Base-by-base conservation (phyloP, 2,329 filamentous ascomycete genomes). In the Arthrobotrys conoides region DNA sequence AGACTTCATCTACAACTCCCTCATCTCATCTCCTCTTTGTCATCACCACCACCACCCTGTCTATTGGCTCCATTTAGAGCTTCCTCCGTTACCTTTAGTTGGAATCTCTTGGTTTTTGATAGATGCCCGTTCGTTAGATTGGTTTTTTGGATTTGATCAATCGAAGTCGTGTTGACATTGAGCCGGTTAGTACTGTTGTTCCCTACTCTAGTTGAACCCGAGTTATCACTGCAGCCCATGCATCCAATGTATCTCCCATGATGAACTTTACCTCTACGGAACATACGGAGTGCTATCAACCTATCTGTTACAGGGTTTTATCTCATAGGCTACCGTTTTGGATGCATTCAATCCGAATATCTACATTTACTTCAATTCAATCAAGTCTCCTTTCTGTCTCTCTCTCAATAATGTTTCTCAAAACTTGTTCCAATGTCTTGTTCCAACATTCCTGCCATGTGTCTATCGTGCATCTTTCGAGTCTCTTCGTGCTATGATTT, bases 51-150 rank as follows among this genome's bases (percentile, higher is more conserved):
- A 51, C 6, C 48, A 14, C 48, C n/a, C n/a, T 38, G 16, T 71
- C 36, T 27, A 64, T 57, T 24, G 33, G 30, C 36, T 49, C 46
- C 30, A 33, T 27, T 30, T 64, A 44, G 20, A 57, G 4, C 53
- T 6, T 57, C 38, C 22, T 24, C 12, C n/a, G n/a, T n/a, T n/a
- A n/a, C n/a, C n/a, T n/a, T n/a, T n/a, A n/a, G n/a, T n/a, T n/a
- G n/a, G n/a, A n/a, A n/a, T n/a, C 14, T 30, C 33, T 51, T 41
- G 38, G 22, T 46, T 46, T 66, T 65, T 57, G 57, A 41, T 36
- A 65, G 12, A 65, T 49, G 66, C 14, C 38, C 59, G 16, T 70
- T 76, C 72, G 14, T 70, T 76, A 18, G 24, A 48, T 44, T 24
- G 36, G 53, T 59, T 51, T 51, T n/a, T 20, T 2, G 46, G 41